A percentile compares a stretch with the other conserved stretches of the same genome.
Conservation (phyloP, 192 early-diverging fungal species). For the Rhizophagus sp. region DNA sequence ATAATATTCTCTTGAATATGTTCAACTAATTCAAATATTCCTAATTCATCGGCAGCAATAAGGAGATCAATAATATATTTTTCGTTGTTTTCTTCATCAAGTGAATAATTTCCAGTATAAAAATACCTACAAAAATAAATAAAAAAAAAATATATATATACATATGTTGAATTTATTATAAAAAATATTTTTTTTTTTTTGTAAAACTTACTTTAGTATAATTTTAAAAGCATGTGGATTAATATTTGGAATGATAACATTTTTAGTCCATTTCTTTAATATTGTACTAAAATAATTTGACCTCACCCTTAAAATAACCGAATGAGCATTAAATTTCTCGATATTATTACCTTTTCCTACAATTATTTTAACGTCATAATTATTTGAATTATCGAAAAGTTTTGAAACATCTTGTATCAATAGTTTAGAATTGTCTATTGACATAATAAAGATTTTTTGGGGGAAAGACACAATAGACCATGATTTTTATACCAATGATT, state of each 20-base stretch:
- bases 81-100: neutral
- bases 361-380: conserved; percentile 11
- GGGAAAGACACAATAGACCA: no score
- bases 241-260: conserved; percentile 1
- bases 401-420: neutral
- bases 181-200: neutral
- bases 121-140: neutral
- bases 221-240: neutral
- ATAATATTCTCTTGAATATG: neutral
- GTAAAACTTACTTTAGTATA: conserved; percentile 3
- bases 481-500: no score
- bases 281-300: conserved; percentile 5
- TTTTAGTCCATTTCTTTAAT: neutral
- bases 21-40: neutral
- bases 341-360: neutral
- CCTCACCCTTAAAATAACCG: neutral
- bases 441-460: no score
- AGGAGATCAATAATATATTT: neutral
- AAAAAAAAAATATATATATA: neutral
- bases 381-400: neutral
- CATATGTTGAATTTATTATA: neutral
- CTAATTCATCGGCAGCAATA: neutral
- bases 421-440: no score
- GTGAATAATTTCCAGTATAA: neutral
- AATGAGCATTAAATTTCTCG: neutral